Conservation (phyloP, 1,139 yeast genomes). For the Kluyveromyces sp. region DNA sequence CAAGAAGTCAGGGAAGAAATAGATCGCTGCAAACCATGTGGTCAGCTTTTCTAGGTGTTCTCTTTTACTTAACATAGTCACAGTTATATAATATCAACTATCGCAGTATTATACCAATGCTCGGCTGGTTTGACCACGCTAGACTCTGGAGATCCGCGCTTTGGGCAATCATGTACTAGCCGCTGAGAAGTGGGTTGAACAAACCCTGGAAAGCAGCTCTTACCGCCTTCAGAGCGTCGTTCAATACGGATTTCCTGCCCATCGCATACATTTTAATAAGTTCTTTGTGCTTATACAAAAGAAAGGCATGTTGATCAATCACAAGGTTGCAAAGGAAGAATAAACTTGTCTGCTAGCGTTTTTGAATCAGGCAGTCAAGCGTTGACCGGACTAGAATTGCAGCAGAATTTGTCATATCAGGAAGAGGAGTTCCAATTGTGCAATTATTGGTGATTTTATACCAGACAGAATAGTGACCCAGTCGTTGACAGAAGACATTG, state of each 20-base stretch:
- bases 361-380: not conserved
- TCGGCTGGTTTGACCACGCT: too few species aligned
- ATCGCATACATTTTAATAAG: not conserved
- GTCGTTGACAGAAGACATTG: not conserved
- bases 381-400: too few species aligned
- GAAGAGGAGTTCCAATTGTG: not conserved
- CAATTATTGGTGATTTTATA: not conserved
- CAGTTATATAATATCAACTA: too few species aligned
- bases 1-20: slow-evolving; percentile 71
- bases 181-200: too few species aligned
- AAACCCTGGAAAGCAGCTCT: too few species aligned
- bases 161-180: too few species aligned
- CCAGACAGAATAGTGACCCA: not conserved
- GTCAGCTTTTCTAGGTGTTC: not conserved
- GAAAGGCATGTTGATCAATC: not conserved
- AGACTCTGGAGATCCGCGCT: too few species aligned
- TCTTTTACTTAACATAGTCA: too few species aligned
- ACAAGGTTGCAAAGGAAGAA: not conserved
- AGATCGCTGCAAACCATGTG: not conserved
- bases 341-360: not conserved
- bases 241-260: not conserved
- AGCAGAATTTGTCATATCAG: too few species aligned
- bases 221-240: too few species aligned
- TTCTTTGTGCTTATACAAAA: not conserved
- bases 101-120: too few species aligned